phyloP scores from a whole-genome alignment of 768 basidiomycete genomes.

The Boletus rufocinnamomeus region DNA sequence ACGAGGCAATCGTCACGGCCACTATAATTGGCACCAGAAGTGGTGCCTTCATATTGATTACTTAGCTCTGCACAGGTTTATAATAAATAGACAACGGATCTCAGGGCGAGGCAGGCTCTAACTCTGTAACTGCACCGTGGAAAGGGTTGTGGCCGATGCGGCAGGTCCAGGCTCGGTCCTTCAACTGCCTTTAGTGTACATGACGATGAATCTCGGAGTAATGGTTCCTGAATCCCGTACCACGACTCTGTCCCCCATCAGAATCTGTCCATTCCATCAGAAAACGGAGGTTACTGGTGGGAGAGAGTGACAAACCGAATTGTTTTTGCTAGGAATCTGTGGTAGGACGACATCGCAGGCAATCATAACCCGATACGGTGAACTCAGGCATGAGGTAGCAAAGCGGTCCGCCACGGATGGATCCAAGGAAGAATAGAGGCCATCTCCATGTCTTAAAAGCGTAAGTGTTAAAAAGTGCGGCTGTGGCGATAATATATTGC shows the following conservation, averaged over 20 bases:
- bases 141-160: conserved; percentile 12
- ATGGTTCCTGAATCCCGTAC: conserved; percentile 57
- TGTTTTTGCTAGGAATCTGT: conserved; percentile 27
- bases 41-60: conserved; percentile 28
- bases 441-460: conserved; percentile 53
- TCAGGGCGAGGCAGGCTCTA: conserved; percentile 22
- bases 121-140: conserved; percentile 26
- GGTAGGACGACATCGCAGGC: conserved; percentile 56
- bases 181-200: conserved; percentile 50
- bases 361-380: conserved; percentile 67
- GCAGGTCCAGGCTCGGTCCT: conserved; percentile 18
- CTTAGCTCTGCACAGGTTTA: conserved; percentile 23
- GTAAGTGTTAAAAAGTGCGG: background rate
- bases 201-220: conserved; percentile 56
- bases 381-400: conserved; percentile 67
- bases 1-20: conserved; percentile 22
- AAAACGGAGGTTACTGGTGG: conserved; percentile 22
- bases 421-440: conserved; percentile 63
- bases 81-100: conserved; percentile 26
- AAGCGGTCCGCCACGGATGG: conserved; percentile 56
- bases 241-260: conserved; percentile 53
- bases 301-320: conserved; percentile 26
- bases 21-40: conserved; percentile 8
- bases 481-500: conserved; percentile 1
- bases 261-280: conserved; percentile 40